Evolutionary conservation across 2,329 filamentous ascomycete genomes (phyloP).

Genomic region (Elsinoe batatas): DNA sequence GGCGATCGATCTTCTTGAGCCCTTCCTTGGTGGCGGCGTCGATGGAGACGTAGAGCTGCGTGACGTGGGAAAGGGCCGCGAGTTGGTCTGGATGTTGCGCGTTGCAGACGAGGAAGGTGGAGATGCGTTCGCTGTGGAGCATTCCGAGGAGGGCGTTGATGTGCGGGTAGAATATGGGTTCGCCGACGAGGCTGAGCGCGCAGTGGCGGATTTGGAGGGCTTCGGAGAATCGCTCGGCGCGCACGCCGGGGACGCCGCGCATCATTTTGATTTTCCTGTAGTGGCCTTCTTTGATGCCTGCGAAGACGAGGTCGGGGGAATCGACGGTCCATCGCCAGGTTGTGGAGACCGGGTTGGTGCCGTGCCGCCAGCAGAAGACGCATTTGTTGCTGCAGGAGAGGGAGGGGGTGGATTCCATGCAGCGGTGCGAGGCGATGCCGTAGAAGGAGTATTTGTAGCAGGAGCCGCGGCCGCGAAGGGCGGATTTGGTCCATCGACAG

Average conservation of each 20-base stretch:
- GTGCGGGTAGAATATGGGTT: slow-evolving; percentile 97
- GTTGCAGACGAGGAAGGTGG: slow-evolving; percentile 92
- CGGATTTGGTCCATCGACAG: slow-evolving; percentile 97
- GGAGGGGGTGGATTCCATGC: slow-evolving; percentile 96
- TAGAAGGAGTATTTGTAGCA: slow-evolving; percentile 99
- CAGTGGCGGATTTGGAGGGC: slow-evolving; percentile 91
- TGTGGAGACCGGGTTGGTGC: slow-evolving; percentile 92
- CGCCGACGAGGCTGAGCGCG: slow-evolving; percentile 81
- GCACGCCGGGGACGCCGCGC: slow-evolving; percentile 83
- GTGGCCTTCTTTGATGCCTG: slow-evolving; percentile 81
- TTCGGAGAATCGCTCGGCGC: slow-evolving; percentile 84
- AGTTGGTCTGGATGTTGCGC: slow-evolving; percentile 92
- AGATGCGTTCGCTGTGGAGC: slow-evolving; percentile 78
- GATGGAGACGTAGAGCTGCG: slow-evolving; percentile 92
- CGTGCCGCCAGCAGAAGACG: slow-evolving; percentile 97
- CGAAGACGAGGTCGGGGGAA: slow-evolving; percentile 77
- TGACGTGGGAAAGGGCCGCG: slow-evolving; percentile 70
- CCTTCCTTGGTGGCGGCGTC: slow-evolving; percentile 87
- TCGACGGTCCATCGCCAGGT: slow-evolving; percentile 97
- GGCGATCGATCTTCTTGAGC: slow-evolving; percentile 78
- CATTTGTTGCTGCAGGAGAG: slow-evolving; percentile 97
- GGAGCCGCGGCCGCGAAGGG: slow-evolving; percentile 80
- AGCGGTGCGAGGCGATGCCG: slow-evolving; percentile 89
- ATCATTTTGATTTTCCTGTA: slow-evolving; percentile 98
- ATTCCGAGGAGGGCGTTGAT: slow-evolving; percentile 86